Conservation (phyloP, 805 yeast species). For the Lachancea quebecensis region DNA sequence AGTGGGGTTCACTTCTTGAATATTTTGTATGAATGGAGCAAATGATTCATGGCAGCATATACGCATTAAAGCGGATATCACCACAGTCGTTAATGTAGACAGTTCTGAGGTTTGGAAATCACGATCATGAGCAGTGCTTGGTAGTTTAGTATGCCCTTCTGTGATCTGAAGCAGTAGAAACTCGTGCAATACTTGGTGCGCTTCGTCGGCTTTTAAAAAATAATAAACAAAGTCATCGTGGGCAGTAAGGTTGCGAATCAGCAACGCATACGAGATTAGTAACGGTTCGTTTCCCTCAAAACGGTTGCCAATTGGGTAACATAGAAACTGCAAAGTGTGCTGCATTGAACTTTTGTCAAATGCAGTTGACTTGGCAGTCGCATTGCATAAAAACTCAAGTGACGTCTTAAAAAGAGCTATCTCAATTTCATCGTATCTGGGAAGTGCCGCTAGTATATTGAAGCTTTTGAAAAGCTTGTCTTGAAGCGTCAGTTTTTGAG, state of each 20-base stretch:
- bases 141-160: slow-evolving; percentile 12
- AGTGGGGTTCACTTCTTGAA: slow-evolving; percentile 10
- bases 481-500: slow-evolving; percentile 17
- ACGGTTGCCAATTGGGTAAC: slow-evolving; percentile 16
- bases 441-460: neutral
- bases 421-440: slow-evolving; percentile 18
- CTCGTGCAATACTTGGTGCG: slow-evolving; percentile 14
- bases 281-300: slow-evolving; percentile 3
- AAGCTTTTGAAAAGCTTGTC: slow-evolving; percentile 2
- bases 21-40: slow-evolving; percentile 23
- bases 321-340: slow-evolving; percentile 14
- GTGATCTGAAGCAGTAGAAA: slow-evolving; percentile 15
- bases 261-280: slow-evolving; percentile 16
- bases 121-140: slow-evolving; percentile 1
- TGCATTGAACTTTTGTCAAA: slow-evolving; percentile 19
- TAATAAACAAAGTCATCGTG: slow-evolving; percentile 23
- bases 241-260: slow-evolving; percentile 17
- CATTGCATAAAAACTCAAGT: slow-evolving; percentile 21
- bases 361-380: slow-evolving; percentile 13
- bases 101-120: slow-evolving; percentile 2
- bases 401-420: slow-evolving; percentile 14
- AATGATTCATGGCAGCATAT: slow-evolving; percentile 33
- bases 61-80: slow-evolving; percentile 23
- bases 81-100: slow-evolving; percentile 10
- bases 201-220: slow-evolving; percentile 17